These are phyloP conservation scores for Nectriaceae sp. DNA, from an alignment of 2,329 filamentous ascomycete species.

Conservation along the genomic window DNA sequence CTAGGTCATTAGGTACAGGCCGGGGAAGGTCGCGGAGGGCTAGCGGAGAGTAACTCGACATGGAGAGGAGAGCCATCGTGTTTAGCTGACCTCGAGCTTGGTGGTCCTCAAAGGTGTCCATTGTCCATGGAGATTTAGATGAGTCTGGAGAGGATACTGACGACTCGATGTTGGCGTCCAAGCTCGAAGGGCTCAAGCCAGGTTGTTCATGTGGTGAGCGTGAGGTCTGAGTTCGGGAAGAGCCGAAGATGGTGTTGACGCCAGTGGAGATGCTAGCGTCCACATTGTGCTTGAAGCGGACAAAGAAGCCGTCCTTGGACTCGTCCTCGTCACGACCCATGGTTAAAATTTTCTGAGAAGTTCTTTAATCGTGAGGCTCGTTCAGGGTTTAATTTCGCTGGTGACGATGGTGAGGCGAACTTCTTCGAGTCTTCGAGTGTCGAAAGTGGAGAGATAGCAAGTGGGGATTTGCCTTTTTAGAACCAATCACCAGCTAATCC, in stretches of 20 bases:
- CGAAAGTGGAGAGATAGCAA: too few relatives aligned
- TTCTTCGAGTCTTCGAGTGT: not conserved
- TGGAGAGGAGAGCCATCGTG: constrained; percentile 25
- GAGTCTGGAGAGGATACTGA: not conserved
- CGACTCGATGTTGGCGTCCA: not conserved
- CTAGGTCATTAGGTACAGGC: constrained; percentile 48
- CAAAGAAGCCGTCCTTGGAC: constrained; percentile 13
- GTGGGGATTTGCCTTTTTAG: too few relatives aligned
- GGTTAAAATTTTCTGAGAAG: not conserved
- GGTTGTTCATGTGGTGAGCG: constrained; percentile 14
- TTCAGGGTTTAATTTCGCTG: too few relatives aligned
- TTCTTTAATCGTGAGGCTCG: too few relatives aligned
- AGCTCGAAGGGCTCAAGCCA: not conserved
- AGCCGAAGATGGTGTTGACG: constrained; percentile 19
- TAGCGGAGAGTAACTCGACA: constrained; percentile 31
- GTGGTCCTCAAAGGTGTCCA: constrained; percentile 14
- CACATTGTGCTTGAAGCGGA: constrained; percentile 38
- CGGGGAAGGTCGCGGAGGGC: constrained; percentile 47
- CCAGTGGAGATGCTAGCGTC: constrained; percentile 38
- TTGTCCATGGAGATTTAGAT: constrained; percentile 8
- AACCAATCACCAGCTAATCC: too few relatives aligned
- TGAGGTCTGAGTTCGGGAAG: constrained; percentile 11
- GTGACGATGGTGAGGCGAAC: not conserved
- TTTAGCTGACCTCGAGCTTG: constrained; percentile 17
- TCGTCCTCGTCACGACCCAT: constrained; percentile 21